Percentiles rank a stretch among this genome's conserved stretches.
Evolutionary conservation across 1,284 basidiomycete genomes (phyloP).

Genomic region (Apiotrichum siamense): DNA sequence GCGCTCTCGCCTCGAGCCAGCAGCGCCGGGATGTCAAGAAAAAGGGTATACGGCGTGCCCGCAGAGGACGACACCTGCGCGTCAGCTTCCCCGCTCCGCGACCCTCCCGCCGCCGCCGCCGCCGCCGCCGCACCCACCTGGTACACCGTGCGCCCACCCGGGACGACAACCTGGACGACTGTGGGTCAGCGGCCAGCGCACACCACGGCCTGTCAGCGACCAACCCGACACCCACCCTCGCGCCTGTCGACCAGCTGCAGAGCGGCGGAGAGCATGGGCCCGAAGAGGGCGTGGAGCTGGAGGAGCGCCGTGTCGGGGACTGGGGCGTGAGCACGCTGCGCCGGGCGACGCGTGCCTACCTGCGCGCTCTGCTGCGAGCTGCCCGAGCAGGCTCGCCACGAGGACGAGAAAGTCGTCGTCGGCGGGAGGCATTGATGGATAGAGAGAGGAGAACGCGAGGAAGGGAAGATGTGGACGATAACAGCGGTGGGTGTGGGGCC

Average conservation of each 20-base stretch:
- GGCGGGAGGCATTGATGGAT: no score
- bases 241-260: conserved; percentile 38
- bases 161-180: conserved; percentile 30
- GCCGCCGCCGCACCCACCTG: conserved; percentile 19
- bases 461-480: no score
- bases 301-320: conserved; percentile 26
- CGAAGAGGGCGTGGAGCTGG: conserved; percentile 37
- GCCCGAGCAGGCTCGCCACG: no score
- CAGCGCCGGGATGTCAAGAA: conserved; percentile 19
- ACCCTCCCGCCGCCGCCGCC: neutral
- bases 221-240: conserved; percentile 27
- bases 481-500: no score
- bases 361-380: no score
- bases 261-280: conserved; percentile 37
- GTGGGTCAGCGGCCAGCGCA: conserved; percentile 5
- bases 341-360: no score
- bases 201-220: neutral
- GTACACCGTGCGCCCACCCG: conserved; percentile 24
- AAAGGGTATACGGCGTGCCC: conserved; percentile 36
- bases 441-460: no score
- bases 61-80: conserved; percentile 35
- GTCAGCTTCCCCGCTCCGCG: no score
- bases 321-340: no score
- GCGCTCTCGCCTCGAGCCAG: neutral
- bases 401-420: no score